Evolutionary conservation across 2,329 filamentous ascomycete species (phyloP), one percentile per base, ranked within the genome.

Genomic region (Alternaria rosae): DNA sequence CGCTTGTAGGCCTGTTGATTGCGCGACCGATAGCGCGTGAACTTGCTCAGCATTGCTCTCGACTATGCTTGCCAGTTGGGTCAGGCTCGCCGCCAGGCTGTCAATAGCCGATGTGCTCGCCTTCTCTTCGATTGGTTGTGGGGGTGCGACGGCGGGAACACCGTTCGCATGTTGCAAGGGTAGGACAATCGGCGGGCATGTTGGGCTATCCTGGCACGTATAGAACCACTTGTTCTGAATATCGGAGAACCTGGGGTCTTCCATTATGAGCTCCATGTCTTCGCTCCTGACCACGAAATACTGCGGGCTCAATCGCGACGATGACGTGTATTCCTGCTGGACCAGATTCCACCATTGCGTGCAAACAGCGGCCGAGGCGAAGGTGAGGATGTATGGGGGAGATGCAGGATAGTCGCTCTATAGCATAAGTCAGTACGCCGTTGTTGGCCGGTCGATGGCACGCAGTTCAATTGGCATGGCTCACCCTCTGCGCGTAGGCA

Each of bases 181-280:
- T 5, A 78, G 74, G 26, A 76, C 66, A 6, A 67, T 63, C 8
- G 67, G 67, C 3, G 65, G 48, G 13, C 68, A 68, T 12, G 67
- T 67, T 3, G 69, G 61, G 20, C 66, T 68, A 42, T 76, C 73
- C 32, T 70, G 67, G 0, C 70, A 66, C 11, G 74, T 71, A 55
- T 70, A 77, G 62, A 78, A 78, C 76, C 76, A 78, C 50, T 71
- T 74, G 51, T 76, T 71, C 8, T 67, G 70, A n/a, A 78, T 65
- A 9, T 71, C 58, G 35, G 68, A 68, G 57, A 78, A 75, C 15
- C 64, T 66, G 2, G 70, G 55, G 30, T 78, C 73, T 26, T 78
- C 72, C 41, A 73, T 72, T 17, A 78, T 75, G 17, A 75, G 69
- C 48, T 76, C 74, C 64, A 78, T 69, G 35, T 78, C 71, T n/a